A percentile compares a stretch with the other conserved stretches of the same genome.
These are phyloP conservation scores for Corymbia citriodora DNA, from an alignment of 441 rosid genomes.

Conservation along the genomic window DNA sequence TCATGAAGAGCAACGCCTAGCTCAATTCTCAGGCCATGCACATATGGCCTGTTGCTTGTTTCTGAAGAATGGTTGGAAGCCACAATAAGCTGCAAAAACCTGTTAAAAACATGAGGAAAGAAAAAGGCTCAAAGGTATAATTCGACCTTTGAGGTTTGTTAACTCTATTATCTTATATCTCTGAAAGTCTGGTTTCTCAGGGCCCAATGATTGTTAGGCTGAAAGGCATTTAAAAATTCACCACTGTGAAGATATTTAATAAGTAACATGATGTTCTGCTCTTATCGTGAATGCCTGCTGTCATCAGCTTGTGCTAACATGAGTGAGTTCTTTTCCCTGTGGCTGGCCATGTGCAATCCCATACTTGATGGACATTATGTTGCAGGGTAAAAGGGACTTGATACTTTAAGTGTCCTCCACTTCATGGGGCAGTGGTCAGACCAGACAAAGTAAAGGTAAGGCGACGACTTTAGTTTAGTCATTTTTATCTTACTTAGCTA, in stretches of 20 bases:
- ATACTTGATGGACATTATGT: neutral
- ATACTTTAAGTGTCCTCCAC: conserved; percentile 46
- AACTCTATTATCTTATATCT: neutral
- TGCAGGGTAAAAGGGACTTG: conserved; percentile 60
- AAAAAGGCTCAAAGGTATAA: neutral
- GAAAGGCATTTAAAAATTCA: neutral
- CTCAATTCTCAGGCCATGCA: neutral
- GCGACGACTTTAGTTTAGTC: neutral
- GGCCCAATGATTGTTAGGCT: neutral
- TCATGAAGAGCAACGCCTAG: neutral
- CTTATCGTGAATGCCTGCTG: neutral
- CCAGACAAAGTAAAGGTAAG: conserved; percentile 69
- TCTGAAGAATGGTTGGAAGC: neutral
- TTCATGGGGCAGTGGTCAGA: conserved; percentile 58
- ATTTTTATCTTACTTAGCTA: neutral
- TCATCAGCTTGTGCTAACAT: neutral
- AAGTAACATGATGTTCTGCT: neutral
- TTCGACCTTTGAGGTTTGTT: neutral
- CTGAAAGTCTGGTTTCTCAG: neutral
- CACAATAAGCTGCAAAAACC: neutral
- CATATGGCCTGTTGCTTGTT: neutral
- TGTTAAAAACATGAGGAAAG: neutral
- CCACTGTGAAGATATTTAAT: neutral
- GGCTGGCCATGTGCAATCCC: neutral
- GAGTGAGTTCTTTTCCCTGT: neutral